A percentile compares a stretch with the other conserved stretches of the same genome.
Conservation (phyloP, 768 basidiomycete genomes). For the Gyrodon lividus region DNA sequence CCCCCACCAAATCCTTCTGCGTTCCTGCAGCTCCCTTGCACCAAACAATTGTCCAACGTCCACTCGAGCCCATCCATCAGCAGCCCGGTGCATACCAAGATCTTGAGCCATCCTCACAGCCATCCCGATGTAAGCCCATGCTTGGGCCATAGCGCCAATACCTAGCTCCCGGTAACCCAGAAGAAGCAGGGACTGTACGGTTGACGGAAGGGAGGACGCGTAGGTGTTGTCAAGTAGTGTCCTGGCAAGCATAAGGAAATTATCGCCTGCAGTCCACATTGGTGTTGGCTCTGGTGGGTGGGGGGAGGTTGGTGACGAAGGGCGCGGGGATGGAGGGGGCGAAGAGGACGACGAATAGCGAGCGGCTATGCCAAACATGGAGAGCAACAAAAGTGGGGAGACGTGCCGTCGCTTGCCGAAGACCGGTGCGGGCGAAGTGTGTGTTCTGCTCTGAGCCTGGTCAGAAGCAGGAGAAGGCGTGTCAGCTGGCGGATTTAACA, state of each 20-base stretch:
- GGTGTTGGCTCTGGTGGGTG: slow-evolving; percentile 44
- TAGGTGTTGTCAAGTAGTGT: slow-evolving; percentile 63
- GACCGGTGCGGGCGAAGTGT: slow-evolving; percentile 35
- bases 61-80: slow-evolving; percentile 72
- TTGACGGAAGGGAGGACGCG: slow-evolving; percentile 68
- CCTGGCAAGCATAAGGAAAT: slow-evolving; percentile 68
- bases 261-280: slow-evolving; percentile 86
- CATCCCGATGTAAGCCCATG: slow-evolving; percentile 86
- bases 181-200: slow-evolving; percentile 76
- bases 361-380: slow-evolving; percentile 83
- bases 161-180: slow-evolving; percentile 86
- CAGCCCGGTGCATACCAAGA: slow-evolving; percentile 76
- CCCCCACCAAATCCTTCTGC: slow-evolving; percentile 74
- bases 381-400: slow-evolving; percentile 67
- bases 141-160: slow-evolving; percentile 85
- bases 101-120: slow-evolving; percentile 93
- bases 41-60: slow-evolving; percentile 59
- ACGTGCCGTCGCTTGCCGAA: slow-evolving; percentile 45
- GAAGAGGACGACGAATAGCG: slow-evolving; percentile 51
- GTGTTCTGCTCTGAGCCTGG: slow-evolving; percentile 12
- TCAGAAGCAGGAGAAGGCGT: slow-evolving; percentile 33
- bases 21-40: slow-evolving; percentile 61
- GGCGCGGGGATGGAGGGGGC: slow-evolving; percentile 26
- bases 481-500: slow-evolving; percentile 26
- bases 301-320: slow-evolving; percentile 30